These are phyloP conservation scores for Sherardia arvensis DNA, from an alignment of 257 asterid species.

Conservation along the genomic window DNA sequence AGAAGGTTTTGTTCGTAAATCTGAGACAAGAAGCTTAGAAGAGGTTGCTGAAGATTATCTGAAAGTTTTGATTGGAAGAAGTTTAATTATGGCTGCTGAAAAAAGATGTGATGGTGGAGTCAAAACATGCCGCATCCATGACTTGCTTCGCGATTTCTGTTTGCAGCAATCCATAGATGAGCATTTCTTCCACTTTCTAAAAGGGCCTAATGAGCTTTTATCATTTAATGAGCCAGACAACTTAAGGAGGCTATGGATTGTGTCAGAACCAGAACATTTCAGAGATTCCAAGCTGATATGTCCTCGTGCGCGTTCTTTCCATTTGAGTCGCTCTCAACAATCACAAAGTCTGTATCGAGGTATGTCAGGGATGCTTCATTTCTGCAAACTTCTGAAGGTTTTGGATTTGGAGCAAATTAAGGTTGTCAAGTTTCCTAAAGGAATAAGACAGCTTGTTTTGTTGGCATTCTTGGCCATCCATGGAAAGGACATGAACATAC, in stretches of 20 bases:
- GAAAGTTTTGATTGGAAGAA: not conserved
- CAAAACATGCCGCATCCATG: not conserved
- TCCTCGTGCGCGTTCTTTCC: not conserved
- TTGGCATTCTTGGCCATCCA: not conserved
- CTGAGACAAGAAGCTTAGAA: not conserved
- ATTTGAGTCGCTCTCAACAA: not conserved
- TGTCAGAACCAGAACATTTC: not conserved
- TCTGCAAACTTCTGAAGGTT: constrained; percentile 1
- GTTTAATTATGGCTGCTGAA: not conserved
- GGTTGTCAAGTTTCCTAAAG: not conserved
- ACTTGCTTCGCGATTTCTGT: not conserved
- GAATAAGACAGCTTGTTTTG: constrained; percentile 3
- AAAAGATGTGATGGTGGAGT: no score
- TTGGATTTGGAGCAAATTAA: not conserved
- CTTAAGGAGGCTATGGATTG: not conserved
- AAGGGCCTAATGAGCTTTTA: not conserved
- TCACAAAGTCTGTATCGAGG: not conserved
- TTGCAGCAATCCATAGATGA: not conserved
- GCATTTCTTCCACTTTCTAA: not conserved
- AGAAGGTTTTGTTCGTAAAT: not conserved
- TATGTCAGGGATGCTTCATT: not conserved
- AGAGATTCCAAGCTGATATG: not conserved
- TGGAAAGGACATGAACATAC: not conserved
- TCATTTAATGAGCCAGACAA: not conserved
- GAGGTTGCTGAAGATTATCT: not conserved